These are phyloP conservation scores for Trametes maxima DNA, from an alignment of 768 basidiomycete species.

Conservation along the genomic window DNA sequence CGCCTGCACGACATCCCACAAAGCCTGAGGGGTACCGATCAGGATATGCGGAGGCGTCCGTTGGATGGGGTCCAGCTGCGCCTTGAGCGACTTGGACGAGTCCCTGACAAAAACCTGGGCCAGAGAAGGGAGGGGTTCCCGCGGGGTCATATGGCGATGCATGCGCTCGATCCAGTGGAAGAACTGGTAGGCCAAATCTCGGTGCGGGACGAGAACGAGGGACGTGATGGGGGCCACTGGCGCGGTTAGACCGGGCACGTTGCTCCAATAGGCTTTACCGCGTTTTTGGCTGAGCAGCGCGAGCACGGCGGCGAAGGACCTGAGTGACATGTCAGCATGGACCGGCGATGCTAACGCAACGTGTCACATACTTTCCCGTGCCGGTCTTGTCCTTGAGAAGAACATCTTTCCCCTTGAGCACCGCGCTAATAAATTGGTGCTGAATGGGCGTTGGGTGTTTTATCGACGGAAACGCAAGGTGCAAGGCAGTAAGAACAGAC, in stretches of 20 bases:
- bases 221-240: constrained; percentile 37
- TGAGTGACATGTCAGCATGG: constrained; percentile 30
- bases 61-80: constrained; percentile 42
- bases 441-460: constrained; percentile 61
- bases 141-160: constrained; percentile 27
- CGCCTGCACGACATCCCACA: constrained; percentile 55
- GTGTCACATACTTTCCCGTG: constrained; percentile 67
- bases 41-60: constrained; percentile 62
- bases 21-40: constrained; percentile 71
- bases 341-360: background rate
- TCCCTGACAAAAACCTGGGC: constrained; percentile 68
- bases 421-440: constrained; percentile 59
- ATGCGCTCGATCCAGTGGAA: constrained; percentile 65
- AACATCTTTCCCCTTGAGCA: constrained; percentile 58
- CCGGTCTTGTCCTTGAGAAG: constrained; percentile 74
- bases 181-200: constrained; percentile 70
- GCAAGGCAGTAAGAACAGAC: constrained; percentile 51
- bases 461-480: constrained; percentile 63
- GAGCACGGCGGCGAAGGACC: constrained; percentile 72
- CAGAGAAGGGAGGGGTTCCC: constrained; percentile 42
- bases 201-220: constrained; percentile 71
- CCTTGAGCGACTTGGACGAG: constrained; percentile 41
- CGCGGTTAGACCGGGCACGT: constrained; percentile 12
- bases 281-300: constrained; percentile 56
- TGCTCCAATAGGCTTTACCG: constrained; percentile 11